Evolutionary conservation across 345 rosid species (phyloP), one percentile per base, ranked within the genome.

Genomic region (Corchorus capsularis): DNA sequence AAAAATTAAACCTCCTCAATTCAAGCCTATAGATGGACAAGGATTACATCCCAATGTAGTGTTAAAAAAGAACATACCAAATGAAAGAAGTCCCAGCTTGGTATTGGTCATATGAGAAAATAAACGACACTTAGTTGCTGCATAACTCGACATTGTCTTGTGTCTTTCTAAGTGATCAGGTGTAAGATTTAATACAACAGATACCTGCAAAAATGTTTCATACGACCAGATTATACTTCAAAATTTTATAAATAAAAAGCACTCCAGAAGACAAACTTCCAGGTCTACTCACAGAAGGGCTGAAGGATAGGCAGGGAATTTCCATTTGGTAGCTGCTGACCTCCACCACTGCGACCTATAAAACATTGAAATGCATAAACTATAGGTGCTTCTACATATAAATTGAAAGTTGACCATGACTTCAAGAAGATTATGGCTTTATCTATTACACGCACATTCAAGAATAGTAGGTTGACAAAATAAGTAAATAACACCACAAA

Each of bases 271-370:
- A 39, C 3, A 59, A 71, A 10, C 20, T 43, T 27, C 47, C 46
- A 39, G 57, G 45, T 61, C 12, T 39, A 69, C 82, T 78, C 67
- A 80, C 83, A 0, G 78, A 75, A 60, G 83, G 83, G 77, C 79
- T 55, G 66, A 80, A 80, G 77, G 68, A 75, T 41, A 52, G 32
- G 56, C 37, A 67, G 62, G 86, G 83, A 80, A 83, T 72, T 75
- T 78, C 83, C 82, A 83, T 75, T 75, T 83, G 83, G 63, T 78
- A 80, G 65, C 86, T 80, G 78, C 86, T 83, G 65, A 78, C 83
- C 66, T 80, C 86, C 75, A 80, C 83, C 32, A 80, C 82, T 32
- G 82, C 86, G 67, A 80, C 82, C 84, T 78, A 69, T 39, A 74
- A 82, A 71, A 73, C 45, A 43, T 56, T 37, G 27, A 5, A 49